phyloP scores from a whole-genome alignment of 768 basidiomycete genomes.

The Rhizopogon vinicolor region DNA sequence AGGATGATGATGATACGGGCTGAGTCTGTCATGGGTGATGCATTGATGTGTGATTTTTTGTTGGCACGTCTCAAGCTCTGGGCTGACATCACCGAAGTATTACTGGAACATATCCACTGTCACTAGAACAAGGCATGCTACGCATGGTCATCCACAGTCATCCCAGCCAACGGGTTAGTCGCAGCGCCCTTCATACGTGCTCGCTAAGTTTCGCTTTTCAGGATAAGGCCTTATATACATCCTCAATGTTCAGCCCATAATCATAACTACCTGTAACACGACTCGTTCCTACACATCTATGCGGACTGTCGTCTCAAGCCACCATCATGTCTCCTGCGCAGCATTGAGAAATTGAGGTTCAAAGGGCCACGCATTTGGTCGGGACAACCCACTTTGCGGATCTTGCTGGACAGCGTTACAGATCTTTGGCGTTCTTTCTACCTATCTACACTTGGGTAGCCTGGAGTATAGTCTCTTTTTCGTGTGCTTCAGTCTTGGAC shows the following conservation, averaged over 20 bases:
- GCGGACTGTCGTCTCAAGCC: not conserved
- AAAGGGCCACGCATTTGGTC: not conserved
- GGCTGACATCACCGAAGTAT: too few species aligned
- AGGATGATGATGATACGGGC: too few species aligned
- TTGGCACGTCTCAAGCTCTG: not conserved
- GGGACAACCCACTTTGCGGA: not conserved
- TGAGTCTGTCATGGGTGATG: too few species aligned
- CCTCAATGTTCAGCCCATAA: not conserved
- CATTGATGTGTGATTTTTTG: too few species aligned
- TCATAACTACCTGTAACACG: not conserved
- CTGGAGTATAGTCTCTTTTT: not conserved
- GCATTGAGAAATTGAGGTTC: not conserved
- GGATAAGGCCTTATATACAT: not conserved
- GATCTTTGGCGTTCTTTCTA: not conserved
- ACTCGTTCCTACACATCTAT: not conserved
- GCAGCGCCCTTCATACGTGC: not conserved
- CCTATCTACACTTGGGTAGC: not conserved
- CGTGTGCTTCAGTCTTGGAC: not conserved
- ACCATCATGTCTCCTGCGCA: not conserved
- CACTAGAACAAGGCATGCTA: not conserved
- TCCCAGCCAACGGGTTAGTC: not conserved
- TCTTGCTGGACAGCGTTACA: not conserved
- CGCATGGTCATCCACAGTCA: not conserved
- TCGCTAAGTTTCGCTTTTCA: not conserved
- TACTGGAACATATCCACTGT: too few species aligned